A percentile compares a stretch with the other conserved stretches of the same genome.
These are phyloP conservation scores for Coemansia sp. DNA, from an alignment of 192 early-diverging fungal genomes.

Conservation along the genomic window DNA sequence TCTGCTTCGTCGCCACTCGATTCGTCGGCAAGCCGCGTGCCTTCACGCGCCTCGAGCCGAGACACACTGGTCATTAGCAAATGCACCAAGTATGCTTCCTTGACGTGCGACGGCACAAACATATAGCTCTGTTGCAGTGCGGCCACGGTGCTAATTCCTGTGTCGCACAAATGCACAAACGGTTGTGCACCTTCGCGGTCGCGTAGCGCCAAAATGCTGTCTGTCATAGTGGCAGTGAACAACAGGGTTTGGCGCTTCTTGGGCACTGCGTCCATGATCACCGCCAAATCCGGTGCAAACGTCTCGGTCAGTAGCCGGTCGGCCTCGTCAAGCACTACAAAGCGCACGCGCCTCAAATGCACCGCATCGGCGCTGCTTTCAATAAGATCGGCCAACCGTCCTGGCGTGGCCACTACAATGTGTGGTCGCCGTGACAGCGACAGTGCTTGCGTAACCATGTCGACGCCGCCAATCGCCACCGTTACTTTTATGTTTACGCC, in stretches of 20 bases:
- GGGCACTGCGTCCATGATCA: constrained; percentile 78
- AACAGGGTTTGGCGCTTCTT: constrained; percentile 86
- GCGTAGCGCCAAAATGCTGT: constrained; percentile 74
- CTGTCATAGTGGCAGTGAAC: constrained; percentile 97
- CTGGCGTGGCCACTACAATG: constrained; percentile 93
- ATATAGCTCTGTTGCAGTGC: constrained; percentile 87
- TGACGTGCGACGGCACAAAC: constrained; percentile 88
- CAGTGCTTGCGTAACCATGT: constrained; percentile 94
- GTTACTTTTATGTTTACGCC: constrained; percentile 79
- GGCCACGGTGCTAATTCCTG: constrained; percentile 71
- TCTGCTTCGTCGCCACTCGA: constrained; percentile 23
- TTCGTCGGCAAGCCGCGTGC: constrained; percentile 38
- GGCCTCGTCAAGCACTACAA: constrained; percentile 94
- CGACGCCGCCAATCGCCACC: constrained; percentile 88
- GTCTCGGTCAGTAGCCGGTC: constrained; percentile 86
- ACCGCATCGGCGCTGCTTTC: constrained; percentile 71
- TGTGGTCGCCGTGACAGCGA: constrained; percentile 84
- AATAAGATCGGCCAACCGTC: constrained; percentile 91
- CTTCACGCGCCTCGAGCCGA: constrained; percentile 37
- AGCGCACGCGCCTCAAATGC: constrained; percentile 72
- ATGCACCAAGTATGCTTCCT: constrained; percentile 84
- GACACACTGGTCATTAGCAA: constrained; percentile 57
- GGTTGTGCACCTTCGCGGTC: constrained; percentile 35
- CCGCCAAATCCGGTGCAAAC: constrained; percentile 79
- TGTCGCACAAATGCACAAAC: constrained; percentile 49